Percentiles rank a stretch among this genome's conserved stretches.
phyloP scores from a whole-genome alignment of 1,139 yeast species.

The Lodderomyces elongisporus region DNA sequence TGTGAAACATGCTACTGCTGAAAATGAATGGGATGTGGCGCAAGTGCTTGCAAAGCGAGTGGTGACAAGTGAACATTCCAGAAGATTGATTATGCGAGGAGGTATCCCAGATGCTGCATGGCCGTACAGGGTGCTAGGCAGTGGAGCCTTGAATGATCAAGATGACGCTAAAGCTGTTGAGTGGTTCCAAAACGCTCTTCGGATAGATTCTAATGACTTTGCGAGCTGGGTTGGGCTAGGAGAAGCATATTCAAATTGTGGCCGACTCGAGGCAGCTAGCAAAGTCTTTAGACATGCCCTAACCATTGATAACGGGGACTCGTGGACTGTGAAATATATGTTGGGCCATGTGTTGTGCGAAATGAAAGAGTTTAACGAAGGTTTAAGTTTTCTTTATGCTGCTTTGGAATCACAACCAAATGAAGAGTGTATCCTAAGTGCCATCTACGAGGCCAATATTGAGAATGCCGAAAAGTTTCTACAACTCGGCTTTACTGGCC shows the following conservation, averaged over 20 bases:
- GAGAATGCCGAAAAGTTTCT: slow-evolving; percentile 51
- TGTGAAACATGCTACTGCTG: slow-evolving; percentile 60
- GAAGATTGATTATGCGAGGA: slow-evolving; percentile 42
- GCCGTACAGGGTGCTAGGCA: slow-evolving; percentile 88
- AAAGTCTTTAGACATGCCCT: slow-evolving; percentile 73
- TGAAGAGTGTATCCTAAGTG: slow-evolving; percentile 54
- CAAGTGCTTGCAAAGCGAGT: slow-evolving; percentile 65
- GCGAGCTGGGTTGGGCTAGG: slow-evolving; percentile 94
- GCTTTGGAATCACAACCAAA: slow-evolving; percentile 42
- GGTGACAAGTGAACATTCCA: slow-evolving; percentile 58
- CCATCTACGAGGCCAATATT: slow-evolving; percentile 55
- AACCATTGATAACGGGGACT: slow-evolving; percentile 32
- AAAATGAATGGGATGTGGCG: slow-evolving; percentile 81
- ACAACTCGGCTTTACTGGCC: slow-evolving; percentile 60
- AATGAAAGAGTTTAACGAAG: slow-evolving; percentile 35
- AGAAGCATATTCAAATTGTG: slow-evolving; percentile 83
- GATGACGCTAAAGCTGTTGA: slow-evolving; percentile 79
- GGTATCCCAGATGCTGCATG: slow-evolving; percentile 46
- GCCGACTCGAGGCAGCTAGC: slow-evolving; percentile 79
- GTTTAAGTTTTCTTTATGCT: slow-evolving; percentile 25
- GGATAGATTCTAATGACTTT: slow-evolving; percentile 60
- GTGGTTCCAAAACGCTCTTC: slow-evolving; percentile 80
- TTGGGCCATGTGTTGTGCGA: slow-evolving; percentile 57
- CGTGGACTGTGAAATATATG: slow-evolving; percentile 61
- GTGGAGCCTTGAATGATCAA: slow-evolving; percentile 65